Conservation (phyloP, 192 early-diverging fungal species). For the Oehlia diaphana region DNA sequence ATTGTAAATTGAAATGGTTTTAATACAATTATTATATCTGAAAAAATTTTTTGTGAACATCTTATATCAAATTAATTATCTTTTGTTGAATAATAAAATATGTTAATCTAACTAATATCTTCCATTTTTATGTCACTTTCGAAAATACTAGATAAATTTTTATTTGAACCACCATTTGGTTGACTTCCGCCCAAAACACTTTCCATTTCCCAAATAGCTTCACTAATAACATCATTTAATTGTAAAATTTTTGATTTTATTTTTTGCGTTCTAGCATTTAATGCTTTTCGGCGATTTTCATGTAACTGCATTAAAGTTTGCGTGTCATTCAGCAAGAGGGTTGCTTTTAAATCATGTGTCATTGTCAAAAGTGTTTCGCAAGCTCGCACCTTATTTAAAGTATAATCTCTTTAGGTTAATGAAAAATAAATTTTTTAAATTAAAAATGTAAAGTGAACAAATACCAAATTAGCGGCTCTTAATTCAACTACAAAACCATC, state of each 20-base stretch:
- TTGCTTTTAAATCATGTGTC: conserved; percentile 29
- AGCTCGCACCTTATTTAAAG: conserved; percentile 4
- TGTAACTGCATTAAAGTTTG: conserved; percentile 19
- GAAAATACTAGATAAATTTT: not conserved
- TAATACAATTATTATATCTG: too few species aligned
- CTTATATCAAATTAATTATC: too few species aligned
- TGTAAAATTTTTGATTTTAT: conserved; percentile 28
- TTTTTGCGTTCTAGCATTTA: conserved; percentile 12
- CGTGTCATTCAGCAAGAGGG: conserved; percentile 26
- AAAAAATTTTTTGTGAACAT: too few species aligned
- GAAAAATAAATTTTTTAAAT: not conserved
- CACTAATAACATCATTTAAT: conserved; percentile 15
- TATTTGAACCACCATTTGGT: not conserved
- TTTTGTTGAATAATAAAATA: too few species aligned
- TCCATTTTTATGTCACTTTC: not conserved
- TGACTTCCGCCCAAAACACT: conserved; percentile 19
- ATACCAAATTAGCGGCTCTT: conserved; percentile 26
- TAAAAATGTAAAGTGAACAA: not conserved
- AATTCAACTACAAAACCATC: conserved; percentile 22
- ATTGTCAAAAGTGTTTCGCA: conserved; percentile 24
- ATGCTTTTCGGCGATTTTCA: conserved; percentile 11
- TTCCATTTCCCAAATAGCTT: conserved; percentile 32
- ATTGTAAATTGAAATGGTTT: too few species aligned
- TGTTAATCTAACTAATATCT: not conserved
- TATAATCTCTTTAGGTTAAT: not conserved